phyloP scores from a whole-genome alignment of 495 filamentous ascomycete genomes.

The Penicillium cinerascens region DNA sequence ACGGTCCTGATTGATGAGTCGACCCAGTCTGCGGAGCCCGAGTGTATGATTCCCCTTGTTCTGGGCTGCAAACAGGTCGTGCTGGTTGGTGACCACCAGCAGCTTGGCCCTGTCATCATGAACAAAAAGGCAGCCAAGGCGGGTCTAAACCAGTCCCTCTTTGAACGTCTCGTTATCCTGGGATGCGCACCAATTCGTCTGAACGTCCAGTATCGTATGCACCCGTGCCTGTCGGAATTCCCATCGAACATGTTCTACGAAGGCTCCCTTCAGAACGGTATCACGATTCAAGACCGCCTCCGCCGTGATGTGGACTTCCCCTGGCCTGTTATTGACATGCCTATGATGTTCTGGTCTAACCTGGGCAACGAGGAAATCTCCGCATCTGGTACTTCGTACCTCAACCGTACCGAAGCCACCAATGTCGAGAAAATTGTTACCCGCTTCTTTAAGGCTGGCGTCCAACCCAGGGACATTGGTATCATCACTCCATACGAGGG shows the following conservation, averaged over 20 bases:
- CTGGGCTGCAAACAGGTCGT: conserved; percentile 98
- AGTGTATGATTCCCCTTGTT: conserved; percentile 98
- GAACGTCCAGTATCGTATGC: conserved; percentile 99
- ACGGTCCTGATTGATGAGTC: conserved; percentile 98
- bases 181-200: conserved; percentile 90
- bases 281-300: conserved; percentile 83
- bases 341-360: conserved; percentile 99
- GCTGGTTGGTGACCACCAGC: conserved; percentile 96
- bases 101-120: conserved; percentile 98
- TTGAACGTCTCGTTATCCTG: conserved; percentile 92
- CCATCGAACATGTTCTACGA: conserved; percentile 99
- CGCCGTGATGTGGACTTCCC: conserved; percentile 96
- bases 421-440: conserved; percentile 99
- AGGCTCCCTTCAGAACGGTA: conserved; percentile 93
- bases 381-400: conserved; percentile 93
- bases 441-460: conserved; percentile 98
- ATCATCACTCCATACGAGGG: conserved; percentile 99
- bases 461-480: conserved; percentile 86
- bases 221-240: conserved; percentile 95
- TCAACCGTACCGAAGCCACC: conserved; percentile 93
- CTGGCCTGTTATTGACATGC: conserved; percentile 89
- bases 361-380: conserved; percentile 97
- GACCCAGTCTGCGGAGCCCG: conserved; percentile 97
- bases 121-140: conserved; percentile 99
- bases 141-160: conserved; percentile 93